Percentiles rank a stretch among this genome's conserved stretches.
Evolutionary conservation across 768 basidiomycete genomes (phyloP).

Genomic region (Solioccasus polychromus): DNA sequence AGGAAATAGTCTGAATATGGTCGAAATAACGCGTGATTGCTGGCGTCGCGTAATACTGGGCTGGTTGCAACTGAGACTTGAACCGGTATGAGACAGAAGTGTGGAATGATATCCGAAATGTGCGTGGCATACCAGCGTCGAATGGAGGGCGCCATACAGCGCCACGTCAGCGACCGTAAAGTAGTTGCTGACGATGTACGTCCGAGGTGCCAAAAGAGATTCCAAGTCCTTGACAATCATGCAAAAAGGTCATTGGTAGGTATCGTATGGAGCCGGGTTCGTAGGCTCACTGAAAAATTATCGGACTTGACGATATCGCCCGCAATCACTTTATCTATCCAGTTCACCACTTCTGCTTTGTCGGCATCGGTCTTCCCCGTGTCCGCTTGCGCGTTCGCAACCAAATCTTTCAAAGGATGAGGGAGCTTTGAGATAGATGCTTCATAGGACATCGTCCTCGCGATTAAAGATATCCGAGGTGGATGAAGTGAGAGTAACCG

Average conservation of each 20-base stretch:
- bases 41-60: slow-evolving; percentile 78
- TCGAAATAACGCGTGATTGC: slow-evolving; percentile 92
- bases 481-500: slow-evolving; percentile 14
- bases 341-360: slow-evolving; percentile 58
- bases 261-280: too few relatives aligned
- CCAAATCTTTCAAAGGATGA: slow-evolving; percentile 54
- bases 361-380: slow-evolving; percentile 60
- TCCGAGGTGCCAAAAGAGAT: slow-evolving; percentile 65
- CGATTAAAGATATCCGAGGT: slow-evolving; percentile 11
- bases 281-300: slow-evolving; percentile 45
- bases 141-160: slow-evolving; percentile 86
- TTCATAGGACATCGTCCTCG: slow-evolving; percentile 52
- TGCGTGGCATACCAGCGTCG: slow-evolving; percentile 59
- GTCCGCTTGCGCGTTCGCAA: slow-evolving; percentile 36
- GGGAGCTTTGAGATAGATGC: slow-evolving; percentile 45
- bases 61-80: slow-evolving; percentile 67
- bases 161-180: slow-evolving; percentile 89
- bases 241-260: neutral
- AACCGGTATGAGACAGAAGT: slow-evolving; percentile 7
- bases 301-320: slow-evolving; percentile 47
- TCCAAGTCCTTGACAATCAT: slow-evolving; percentile 60
- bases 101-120: neutral
- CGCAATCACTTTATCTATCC: slow-evolving; percentile 64
- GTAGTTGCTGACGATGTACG: slow-evolving; percentile 82
- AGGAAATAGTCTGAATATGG: slow-evolving; percentile 76